Evolutionary conservation across 805 yeast genomes (phyloP), one percentile per base, ranked within the genome.

Genomic region (Allodekkera sacchari): DNA sequence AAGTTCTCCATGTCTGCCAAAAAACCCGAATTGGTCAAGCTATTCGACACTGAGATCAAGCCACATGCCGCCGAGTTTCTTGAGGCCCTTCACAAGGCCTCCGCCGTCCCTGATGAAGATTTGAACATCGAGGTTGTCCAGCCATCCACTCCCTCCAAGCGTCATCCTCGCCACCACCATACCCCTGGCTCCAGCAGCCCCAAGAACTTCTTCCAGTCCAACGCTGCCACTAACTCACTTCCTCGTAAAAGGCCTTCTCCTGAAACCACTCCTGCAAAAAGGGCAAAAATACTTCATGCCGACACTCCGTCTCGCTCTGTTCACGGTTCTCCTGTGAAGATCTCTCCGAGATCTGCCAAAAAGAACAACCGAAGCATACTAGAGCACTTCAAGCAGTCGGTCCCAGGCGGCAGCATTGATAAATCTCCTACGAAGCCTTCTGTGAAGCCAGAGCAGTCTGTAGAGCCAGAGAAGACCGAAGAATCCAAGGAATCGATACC

Each of bases 11-110:
- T 80, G 1, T 61, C 68, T 28, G 78, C 87, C 5, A 83, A 77
- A 49, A 89, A 89, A 53, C 57, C 70, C 6, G 75, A 72, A 9
- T 63, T 87, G 36, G 54, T 85, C 2, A 57, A 59, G n/a, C 46
- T 79, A n/a, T 83, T 76, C 55, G 59, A 68, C n/a, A 52, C 61
- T 5, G 52, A 75, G 6, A 58, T 83, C 30, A 59, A 57, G 11
- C 75, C 82, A 3, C 55, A 60, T 8, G 61, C 80, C 2, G 55
- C 58, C 0, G 44, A 54, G 26, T 52, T 71, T 22, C 55, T 71
- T 33, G 50, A 49, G 6, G 49, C 57, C 9, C 50, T 50, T 28
- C 37, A 43, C 11, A 25, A 38, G 14, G n/a, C n/a, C n/a, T n/a
- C n/a, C n/a, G n/a, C n/a, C n/a, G n/a, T n/a, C n/a, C n/a, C n/a